A percentile compares a stretch with the other conserved stretches of the same genome.
phyloP scores from a whole-genome alignment of 805 yeast genomes.

The Deakozyma indianensis region DNA sequence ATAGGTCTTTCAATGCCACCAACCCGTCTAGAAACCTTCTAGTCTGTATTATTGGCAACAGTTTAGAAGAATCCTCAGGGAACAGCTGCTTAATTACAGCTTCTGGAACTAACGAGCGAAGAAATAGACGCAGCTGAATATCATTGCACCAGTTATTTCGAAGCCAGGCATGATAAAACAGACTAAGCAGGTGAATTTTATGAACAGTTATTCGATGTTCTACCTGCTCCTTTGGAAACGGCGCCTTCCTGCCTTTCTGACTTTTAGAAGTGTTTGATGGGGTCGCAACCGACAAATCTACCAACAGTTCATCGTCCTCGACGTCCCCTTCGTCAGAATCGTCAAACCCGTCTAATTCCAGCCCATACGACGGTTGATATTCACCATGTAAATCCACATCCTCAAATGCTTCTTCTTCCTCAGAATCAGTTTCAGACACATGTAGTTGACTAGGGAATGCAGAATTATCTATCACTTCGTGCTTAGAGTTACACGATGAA shows the following conservation, averaged over 20 bases:
- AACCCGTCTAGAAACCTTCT: conserved; percentile 65
- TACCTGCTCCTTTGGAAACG: conserved; percentile 35
- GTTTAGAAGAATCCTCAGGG: conserved; percentile 26
- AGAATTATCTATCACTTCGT: too few relatives aligned
- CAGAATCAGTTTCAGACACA: conserved; percentile 13
- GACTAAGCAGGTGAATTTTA: conserved; percentile 37
- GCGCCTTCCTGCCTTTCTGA: background rate
- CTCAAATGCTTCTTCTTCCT: conserved; percentile 12
- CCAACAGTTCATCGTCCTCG: background rate
- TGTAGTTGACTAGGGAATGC: too few relatives aligned
- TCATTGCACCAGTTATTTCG: conserved; percentile 68
- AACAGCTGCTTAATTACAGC: conserved; percentile 32
- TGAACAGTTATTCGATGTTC: conserved; percentile 39
- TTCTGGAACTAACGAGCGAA: conserved; percentile 36
- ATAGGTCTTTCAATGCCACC: conserved; percentile 47
- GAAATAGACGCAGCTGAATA: conserved; percentile 22
- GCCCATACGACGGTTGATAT: background rate
- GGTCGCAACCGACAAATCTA: conserved; percentile 5
- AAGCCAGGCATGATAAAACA: conserved; percentile 51
- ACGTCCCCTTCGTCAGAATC: conserved; percentile 1
- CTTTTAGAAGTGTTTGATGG: background rate
- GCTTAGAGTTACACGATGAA: too few relatives aligned
- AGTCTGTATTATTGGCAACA: conserved; percentile 35
- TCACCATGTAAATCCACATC: conserved; percentile 3
- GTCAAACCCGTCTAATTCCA: background rate